Conservation (phyloP, 148 eudicot species). For the Rhododendron mucronatum region DNA sequence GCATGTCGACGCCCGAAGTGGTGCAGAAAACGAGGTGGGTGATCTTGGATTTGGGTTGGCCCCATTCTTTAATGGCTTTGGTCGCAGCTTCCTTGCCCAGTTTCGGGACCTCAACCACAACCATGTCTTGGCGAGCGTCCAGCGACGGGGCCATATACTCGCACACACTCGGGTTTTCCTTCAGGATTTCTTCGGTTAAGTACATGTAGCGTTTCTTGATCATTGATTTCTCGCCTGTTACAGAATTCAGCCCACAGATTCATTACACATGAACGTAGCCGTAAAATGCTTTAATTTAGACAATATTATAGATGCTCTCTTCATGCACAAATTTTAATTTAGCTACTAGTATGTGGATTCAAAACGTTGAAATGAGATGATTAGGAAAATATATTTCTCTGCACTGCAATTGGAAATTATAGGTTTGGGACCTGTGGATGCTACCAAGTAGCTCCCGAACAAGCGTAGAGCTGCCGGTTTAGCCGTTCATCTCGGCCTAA, state of each 20-base stretch:
- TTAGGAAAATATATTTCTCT: no score
- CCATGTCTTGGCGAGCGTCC: constrained; percentile 7
- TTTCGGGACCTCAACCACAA: constrained; percentile 2
- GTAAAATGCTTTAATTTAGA: not conserved
- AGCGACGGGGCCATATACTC: constrained; percentile 6
- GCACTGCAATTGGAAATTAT: not conserved
- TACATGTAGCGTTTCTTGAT: constrained; percentile 2
- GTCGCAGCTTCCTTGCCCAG: constrained; percentile 3
- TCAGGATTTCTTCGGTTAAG: constrained; percentile 2
- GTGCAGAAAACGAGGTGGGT: constrained; percentile 10
- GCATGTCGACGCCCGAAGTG: constrained; percentile 9
- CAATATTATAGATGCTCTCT: not conserved
- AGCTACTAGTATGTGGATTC: no score
- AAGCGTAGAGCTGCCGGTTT: no score
- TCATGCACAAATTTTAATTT: not conserved
- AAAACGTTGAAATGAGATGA: not conserved
- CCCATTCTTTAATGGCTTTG: constrained; percentile 9
- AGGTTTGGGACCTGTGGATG: no score
- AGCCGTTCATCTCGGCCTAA: no score
- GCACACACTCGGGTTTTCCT: not conserved
- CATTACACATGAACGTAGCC: not conserved
- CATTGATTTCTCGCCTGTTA: constrained; percentile 8
- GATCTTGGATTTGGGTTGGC: constrained; percentile 4
- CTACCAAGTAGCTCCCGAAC: no score
- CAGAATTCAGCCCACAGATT: not conserved